These are phyloP conservation scores for Fusarium sp. DNA, from an alignment of 2,329 filamentous ascomycete species.

Conservation along the genomic window DNA sequence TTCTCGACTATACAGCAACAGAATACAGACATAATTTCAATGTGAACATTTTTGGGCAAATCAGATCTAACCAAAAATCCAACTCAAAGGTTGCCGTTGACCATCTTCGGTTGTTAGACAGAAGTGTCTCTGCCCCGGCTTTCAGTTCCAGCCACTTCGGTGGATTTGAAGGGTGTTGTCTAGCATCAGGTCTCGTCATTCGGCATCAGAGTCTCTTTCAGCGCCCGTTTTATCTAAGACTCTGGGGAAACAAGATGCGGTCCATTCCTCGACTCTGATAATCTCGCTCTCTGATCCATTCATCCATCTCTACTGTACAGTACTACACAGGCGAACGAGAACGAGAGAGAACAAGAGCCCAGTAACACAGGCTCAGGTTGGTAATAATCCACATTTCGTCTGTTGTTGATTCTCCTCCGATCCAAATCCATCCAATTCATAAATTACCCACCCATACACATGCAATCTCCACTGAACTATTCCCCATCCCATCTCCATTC, in stretches of 20 bases:
- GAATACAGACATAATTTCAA: not conserved
- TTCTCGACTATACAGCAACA: slow-evolving; percentile 3
- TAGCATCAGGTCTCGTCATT: slow-evolving; percentile 30
- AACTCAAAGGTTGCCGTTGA: not conserved
- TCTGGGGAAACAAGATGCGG: slow-evolving; percentile 34
- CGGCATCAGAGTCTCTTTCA: slow-evolving; percentile 23
- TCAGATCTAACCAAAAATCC: not conserved
- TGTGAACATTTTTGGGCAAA: slow-evolving; percentile 5
- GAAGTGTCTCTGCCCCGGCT: slow-evolving; percentile 5
- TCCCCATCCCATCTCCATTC: slow-evolving; percentile 33
- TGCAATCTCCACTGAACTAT: slow-evolving; percentile 34
- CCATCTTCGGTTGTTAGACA: slow-evolving; percentile 4
- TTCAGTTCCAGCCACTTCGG: slow-evolving; percentile 19
- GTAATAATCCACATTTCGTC: slow-evolving; percentile 32
- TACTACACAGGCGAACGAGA: not conserved
- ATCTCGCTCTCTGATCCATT: not conserved
- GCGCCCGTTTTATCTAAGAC: slow-evolving; percentile 29
- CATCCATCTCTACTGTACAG: not conserved
- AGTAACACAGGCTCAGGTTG: not conserved
- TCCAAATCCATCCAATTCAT: slow-evolving; percentile 8
- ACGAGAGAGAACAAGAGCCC: not conserved
- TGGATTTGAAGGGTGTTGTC: slow-evolving; percentile 13
- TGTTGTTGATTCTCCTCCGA: slow-evolving; percentile 15
- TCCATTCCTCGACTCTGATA: slow-evolving; percentile 17
- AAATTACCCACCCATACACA: slow-evolving; percentile 29